Percentiles rank a stretch among this genome's conserved stretches.
phyloP scores from a whole-genome alignment of 495 filamentous ascomycete species.

The Daldinia childiae region DNA sequence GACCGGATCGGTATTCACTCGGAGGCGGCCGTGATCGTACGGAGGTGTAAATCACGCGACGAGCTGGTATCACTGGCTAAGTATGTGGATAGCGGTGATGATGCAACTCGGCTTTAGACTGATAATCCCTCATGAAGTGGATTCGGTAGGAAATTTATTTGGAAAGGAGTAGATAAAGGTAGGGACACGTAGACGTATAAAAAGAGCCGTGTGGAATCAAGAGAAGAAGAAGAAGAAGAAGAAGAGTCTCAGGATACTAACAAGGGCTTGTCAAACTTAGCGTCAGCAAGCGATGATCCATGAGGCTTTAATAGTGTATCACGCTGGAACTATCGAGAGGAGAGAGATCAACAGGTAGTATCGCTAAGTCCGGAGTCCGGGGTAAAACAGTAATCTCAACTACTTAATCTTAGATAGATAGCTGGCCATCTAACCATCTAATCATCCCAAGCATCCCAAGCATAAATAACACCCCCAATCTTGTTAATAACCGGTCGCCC shows the following conservation, averaged over 20 bases:
- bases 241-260: slow-evolving; percentile 1
- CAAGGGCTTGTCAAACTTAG: neutral
- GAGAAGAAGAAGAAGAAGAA: too few relatives aligned
- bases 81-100: slow-evolving; percentile 12
- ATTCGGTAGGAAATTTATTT: neutral
- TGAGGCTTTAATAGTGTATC: slow-evolving; percentile 23
- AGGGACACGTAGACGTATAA: slow-evolving; percentile 12
- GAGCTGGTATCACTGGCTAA: slow-evolving; percentile 1
- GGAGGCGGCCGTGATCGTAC: slow-evolving; percentile 39
- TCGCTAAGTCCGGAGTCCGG: slow-evolving; percentile 34
- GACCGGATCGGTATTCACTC: slow-evolving; percentile 19
- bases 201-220: neutral
- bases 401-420: neutral
- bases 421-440: neutral
- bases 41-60: slow-evolving; percentile 28
- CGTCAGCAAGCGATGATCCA: slow-evolving; percentile 17
- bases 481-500: neutral
- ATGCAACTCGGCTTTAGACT: neutral
- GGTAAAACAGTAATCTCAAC: slow-evolving; percentile 15
- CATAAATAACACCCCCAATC: neutral
- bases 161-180: slow-evolving; percentile 2
- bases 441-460: neutral
- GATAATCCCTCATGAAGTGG: slow-evolving; percentile 4
- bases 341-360: slow-evolving; percentile 18
- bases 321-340: slow-evolving; percentile 18